phyloP scores from a whole-genome alignment of 768 basidiomycete species.

The Fomitopsis serialis region DNA sequence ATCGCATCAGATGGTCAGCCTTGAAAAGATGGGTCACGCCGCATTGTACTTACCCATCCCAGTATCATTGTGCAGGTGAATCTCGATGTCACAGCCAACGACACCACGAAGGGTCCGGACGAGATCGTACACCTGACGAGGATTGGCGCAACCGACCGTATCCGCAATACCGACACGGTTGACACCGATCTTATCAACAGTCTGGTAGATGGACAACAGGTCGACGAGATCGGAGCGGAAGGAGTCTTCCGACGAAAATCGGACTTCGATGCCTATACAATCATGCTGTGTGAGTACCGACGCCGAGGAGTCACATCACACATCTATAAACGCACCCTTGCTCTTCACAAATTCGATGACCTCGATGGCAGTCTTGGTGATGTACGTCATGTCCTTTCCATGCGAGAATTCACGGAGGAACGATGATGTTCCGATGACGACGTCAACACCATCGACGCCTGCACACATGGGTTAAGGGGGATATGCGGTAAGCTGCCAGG shows the following conservation, averaged over 20 bases:
- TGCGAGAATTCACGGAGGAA: constrained; percentile 99
- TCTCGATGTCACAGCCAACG: constrained; percentile 95
- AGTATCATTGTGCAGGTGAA: constrained; percentile 98
- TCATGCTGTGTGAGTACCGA: background rate
- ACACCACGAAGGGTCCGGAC: constrained; percentile 95
- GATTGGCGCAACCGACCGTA: constrained; percentile 98
- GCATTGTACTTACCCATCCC: constrained; percentile 71
- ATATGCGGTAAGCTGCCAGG: background rate
- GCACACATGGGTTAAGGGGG: background rate
- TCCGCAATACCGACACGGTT: constrained; percentile 99
- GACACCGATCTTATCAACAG: constrained; percentile 98
- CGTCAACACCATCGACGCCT: constrained; percentile 99
- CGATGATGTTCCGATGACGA: constrained; percentile 98
- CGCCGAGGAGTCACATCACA: background rate
- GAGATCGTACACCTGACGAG: constrained; percentile 96
- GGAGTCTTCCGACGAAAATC: constrained; percentile 98
- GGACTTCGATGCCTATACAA: constrained; percentile 75
- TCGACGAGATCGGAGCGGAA: constrained; percentile 99
- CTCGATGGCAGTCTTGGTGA: constrained; percentile 97
- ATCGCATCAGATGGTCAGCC: constrained; percentile 1
- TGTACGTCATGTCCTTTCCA: constrained; percentile 99
- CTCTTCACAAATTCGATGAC: constrained; percentile 99
- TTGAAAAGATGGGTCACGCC: background rate
- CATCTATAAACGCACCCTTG: constrained; percentile 50
- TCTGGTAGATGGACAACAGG: constrained; percentile 96